Conservation (phyloP, 805 yeast genomes). For the Monosporozyma servazzii region DNA sequence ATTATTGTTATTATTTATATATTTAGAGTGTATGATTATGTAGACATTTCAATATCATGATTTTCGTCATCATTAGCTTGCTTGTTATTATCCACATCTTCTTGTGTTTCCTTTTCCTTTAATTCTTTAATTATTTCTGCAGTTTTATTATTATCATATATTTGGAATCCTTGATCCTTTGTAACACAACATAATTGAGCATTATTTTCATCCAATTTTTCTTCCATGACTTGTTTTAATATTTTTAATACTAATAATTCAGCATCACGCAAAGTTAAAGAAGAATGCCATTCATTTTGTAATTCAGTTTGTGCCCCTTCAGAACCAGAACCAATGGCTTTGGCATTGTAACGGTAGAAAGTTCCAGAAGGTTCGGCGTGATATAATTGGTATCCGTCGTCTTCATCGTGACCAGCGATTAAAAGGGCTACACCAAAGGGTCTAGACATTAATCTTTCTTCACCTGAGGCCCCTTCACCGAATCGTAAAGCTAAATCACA, state of each 20-base stretch:
- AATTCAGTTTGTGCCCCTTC: constrained; percentile 98
- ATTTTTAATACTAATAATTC: constrained; percentile 82
- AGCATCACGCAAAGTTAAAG: constrained; percentile 86
- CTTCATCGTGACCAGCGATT: constrained; percentile 88
- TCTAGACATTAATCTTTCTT: constrained; percentile 84
- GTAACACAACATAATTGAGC: constrained; percentile 95
- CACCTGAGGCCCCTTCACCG: constrained; percentile 96
- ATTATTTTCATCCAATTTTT: constrained; percentile 87
- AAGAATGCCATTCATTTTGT: constrained; percentile 91
- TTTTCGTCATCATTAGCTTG: constrained; percentile 20
- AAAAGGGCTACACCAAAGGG: constrained; percentile 97
- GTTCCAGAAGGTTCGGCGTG: constrained; percentile 99
- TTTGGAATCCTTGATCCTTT: constrained; percentile 71
- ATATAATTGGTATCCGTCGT: constrained; percentile 89
- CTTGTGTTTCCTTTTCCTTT: constrained; percentile 58
- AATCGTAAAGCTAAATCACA: constrained; percentile 94
- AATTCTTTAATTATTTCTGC: constrained; percentile 69
- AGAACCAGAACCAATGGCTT: constrained; percentile 97
- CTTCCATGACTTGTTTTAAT: constrained; percentile 98
- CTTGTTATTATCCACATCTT: constrained; percentile 12
- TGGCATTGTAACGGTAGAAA: constrained; percentile 93
- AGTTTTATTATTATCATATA: constrained; percentile 76
- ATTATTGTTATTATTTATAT: background rate
- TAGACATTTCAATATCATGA: constrained; percentile 27
- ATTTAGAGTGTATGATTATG: background rate